Evolutionary conservation across 352 stramenopile species (phyloP).

Genomic region (Globisporangium nunn): DNA sequence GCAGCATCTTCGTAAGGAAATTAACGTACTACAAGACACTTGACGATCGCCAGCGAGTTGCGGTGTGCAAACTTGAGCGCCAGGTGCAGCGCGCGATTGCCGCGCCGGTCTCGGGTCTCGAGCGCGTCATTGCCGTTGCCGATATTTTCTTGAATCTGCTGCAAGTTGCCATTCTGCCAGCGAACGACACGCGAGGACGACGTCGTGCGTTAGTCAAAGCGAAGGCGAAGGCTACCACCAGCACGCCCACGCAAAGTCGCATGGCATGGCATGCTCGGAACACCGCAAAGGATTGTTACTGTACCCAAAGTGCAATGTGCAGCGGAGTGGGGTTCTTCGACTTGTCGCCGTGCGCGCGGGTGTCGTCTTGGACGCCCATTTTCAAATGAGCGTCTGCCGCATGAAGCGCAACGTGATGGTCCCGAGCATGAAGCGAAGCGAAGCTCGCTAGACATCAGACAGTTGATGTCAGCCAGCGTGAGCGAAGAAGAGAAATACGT

Average conservation of each 20-base stretch:
- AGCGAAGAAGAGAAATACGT: too few species aligned
- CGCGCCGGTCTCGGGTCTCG: constrained; percentile 41
- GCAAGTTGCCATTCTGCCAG: constrained; percentile 43
- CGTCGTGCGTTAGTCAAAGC: not conserved
- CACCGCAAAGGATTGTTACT: not conserved
- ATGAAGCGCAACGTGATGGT: too few species aligned
- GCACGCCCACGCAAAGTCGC: not conserved
- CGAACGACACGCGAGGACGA: too few species aligned
- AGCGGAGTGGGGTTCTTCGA: constrained; percentile 23
- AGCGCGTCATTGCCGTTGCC: constrained; percentile 16
- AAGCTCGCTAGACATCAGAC: too few species aligned
- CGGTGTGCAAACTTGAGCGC: constrained; percentile 63
- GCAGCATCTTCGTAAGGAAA: not conserved
- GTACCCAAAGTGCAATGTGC: constrained; percentile 57
- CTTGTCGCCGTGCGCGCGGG: too few species aligned
- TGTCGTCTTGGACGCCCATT: too few species aligned
- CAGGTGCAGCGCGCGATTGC: constrained; percentile 59
- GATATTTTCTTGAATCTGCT: constrained; percentile 41
- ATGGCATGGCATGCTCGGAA: not conserved
- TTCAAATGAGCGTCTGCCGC: too few species aligned
- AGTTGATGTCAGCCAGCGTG: too few species aligned
- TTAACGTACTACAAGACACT: constrained; percentile 35
- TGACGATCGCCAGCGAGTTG: constrained; percentile 45
- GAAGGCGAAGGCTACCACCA: not conserved
- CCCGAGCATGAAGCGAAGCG: too few species aligned